Conservation (phyloP, 306 rosid genomes). For the Lathyrus sativus region DNA sequence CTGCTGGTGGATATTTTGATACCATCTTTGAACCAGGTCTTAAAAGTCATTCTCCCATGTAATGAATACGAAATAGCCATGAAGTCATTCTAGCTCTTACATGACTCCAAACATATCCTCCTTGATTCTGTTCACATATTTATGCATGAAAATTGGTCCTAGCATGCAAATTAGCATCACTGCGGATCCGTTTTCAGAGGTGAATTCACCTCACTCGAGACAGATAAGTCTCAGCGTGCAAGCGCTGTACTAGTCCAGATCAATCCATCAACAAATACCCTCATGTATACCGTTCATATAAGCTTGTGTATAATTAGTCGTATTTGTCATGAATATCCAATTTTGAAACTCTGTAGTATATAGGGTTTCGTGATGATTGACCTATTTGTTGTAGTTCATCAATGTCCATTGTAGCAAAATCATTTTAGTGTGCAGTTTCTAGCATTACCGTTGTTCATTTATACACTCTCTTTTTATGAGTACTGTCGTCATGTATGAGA, state of each 20-base stretch:
- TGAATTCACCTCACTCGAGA: conserved; percentile 36
- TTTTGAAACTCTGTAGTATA: conserved; percentile 67
- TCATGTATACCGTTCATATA: conserved; percentile 32
- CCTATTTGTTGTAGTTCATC: conserved; percentile 37
- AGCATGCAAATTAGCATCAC: conserved; percentile 35
- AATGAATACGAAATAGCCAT: conserved; percentile 34
- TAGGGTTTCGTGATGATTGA: conserved; percentile 39
- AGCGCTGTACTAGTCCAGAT: conserved; percentile 51
- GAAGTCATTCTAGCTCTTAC: conserved; percentile 18
- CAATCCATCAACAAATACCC: conserved; percentile 28
- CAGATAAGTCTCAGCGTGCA: conserved; percentile 46
- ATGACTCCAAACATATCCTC: conserved; percentile 14
- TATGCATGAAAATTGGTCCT: conserved; percentile 30
- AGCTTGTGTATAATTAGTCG: conserved; percentile 70
- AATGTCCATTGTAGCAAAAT: conserved; percentile 29
- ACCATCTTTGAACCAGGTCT: conserved; percentile 33
- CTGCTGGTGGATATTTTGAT: conserved; percentile 28
- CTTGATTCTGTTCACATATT: conserved; percentile 22
- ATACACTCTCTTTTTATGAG: background rate
- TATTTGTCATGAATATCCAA: conserved; percentile 44
- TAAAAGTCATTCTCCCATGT: conserved; percentile 25
- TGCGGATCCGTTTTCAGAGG: conserved; percentile 29
- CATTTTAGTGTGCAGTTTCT: conserved; percentile 39
- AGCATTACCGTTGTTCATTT: conserved; percentile 14
- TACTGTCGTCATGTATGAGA: conserved; percentile 8